Evolutionary conservation across 2,329 filamentous ascomycete genomes (phyloP), one percentile per base, ranked within the genome.

Genomic region (Xylariaceae sp.): DNA sequence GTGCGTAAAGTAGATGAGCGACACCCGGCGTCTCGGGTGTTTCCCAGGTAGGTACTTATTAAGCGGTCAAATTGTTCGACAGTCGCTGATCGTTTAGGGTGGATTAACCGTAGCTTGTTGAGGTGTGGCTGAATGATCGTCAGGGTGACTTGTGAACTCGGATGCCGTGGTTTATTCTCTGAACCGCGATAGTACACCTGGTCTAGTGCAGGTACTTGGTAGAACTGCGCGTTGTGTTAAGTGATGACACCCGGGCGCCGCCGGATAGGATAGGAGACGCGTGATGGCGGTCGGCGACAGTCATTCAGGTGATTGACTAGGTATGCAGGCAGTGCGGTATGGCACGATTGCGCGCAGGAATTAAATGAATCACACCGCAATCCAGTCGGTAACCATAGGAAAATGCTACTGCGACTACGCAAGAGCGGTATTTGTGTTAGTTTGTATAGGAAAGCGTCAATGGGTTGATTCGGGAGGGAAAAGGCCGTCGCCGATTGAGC

Each of bases 361-460:
- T 39, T 46, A 44, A 49, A 34, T 45, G 34, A 49, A 49, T 46
- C 30, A 51, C 55, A 40, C 46, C 47, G 52, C 49, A 53, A 50
- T 55, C 51, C 52, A 53, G 57, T 54, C 43, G n/a, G 55, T 47
- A 51, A 47, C 39, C 34, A 49, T 60, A 54, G 49, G 30, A 41
- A n/a, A 34, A 48, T 52, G 26, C 41, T 51, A 50, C 41, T 42
- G 49, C 52, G 30, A 47, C 18, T 37, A 50, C 45, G 48, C 48
- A 13, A 39, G 49, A 37, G 86, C 71, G 34, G 74, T 29, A 76
- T 16, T 72, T 60, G 75, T 49, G 42, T 52, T 40, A 45, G 51
- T 45, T 12, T 49, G 49, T 19, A 32, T 49, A 51, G 50, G 47
- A 44, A 41, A 26, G 34, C 30, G 45, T 49, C 16, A 21, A 32